Conservation (phyloP, 345 rosid genomes). For the Lenwebbia sp. region DNA sequence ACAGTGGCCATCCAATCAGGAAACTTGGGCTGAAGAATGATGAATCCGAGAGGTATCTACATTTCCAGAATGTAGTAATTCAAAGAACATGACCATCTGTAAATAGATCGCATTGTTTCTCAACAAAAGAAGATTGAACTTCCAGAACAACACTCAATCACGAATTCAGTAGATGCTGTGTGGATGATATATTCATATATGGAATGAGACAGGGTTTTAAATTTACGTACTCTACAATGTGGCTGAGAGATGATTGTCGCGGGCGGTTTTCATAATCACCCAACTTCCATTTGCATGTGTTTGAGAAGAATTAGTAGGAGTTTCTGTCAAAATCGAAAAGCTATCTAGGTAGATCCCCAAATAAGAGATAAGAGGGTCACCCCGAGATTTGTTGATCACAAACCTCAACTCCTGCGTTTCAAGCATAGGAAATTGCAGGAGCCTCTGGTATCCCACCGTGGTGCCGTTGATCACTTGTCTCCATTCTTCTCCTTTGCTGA, state of each 20-base stretch:
- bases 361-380: conserved; percentile 66
- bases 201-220: background rate
- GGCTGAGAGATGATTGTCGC: background rate
- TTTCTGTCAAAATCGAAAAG: conserved; percentile 12
- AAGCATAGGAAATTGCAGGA: conserved; percentile 41
- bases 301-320: conserved; percentile 1
- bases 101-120: background rate
- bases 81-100: background rate
- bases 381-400: conserved; percentile 49
- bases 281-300: conserved; percentile 4
- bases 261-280: conserved; percentile 7
- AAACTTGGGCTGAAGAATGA: background rate
- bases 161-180: background rate
- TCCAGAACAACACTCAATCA: background rate
- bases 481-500: conserved; percentile 34
- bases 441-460: conserved; percentile 69
- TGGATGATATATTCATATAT: background rate
- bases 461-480: conserved; percentile 43
- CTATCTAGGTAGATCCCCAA: conserved; percentile 56
- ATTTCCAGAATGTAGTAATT: background rate
- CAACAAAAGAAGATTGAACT: background rate
- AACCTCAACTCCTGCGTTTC: conserved; percentile 41
- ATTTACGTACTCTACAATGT: background rate
- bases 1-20: background rate
- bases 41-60: background rate